Conservation (phyloP, 331 rosid species). For the Cydonia oblonga region DNA sequence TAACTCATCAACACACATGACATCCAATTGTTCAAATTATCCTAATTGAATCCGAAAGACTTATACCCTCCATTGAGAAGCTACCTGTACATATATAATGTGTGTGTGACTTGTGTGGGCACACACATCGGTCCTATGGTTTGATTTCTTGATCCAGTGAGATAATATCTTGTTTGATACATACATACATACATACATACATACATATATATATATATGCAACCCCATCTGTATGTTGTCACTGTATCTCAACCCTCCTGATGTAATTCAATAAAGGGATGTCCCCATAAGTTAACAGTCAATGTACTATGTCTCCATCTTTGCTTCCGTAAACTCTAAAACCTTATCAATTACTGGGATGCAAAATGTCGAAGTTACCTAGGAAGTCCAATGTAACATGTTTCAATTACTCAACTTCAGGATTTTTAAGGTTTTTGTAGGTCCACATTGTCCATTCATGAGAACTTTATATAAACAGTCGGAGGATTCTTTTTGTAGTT, state of each 20-base stretch:
- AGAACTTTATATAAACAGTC: neutral
- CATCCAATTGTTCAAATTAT: neutral
- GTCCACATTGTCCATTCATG: neutral
- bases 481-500: neutral
- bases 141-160: neutral
- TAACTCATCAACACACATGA: neutral
- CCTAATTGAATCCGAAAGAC: neutral
- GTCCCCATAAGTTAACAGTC: neutral
- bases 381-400: neutral
- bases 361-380: neutral
- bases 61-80: neutral
- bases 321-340: neutral
- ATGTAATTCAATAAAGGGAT: neutral
- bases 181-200: neutral
- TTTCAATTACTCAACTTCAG: neutral
- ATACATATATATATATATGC: neutral
- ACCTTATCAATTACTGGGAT: neutral
- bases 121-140: neutral
- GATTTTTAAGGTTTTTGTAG: neutral
- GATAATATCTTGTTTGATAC: neutral
- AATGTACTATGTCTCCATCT: neutral
- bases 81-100: too few species aligned
- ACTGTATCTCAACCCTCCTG: neutral
- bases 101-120: too few species aligned
- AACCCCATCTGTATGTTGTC: neutral